phyloP scores from a whole-genome alignment of 441 rosid species.

The Rhodomyrtus psidioides region DNA sequence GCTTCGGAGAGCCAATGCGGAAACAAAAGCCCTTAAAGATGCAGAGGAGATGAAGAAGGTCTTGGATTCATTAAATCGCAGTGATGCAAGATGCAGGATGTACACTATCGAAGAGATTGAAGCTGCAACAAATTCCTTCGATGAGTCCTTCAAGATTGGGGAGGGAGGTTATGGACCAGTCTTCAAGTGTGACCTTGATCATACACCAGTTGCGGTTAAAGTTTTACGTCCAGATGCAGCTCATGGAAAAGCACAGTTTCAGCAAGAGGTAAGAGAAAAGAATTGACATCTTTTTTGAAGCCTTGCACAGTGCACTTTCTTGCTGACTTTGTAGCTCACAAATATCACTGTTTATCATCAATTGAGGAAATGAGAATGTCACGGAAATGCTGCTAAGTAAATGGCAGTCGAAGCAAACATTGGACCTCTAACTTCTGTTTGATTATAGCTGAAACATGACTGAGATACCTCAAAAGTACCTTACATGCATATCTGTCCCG shows the following conservation, averaged over 20 bases:
- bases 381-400: neutral
- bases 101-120: conserved; percentile 3
- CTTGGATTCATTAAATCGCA: neutral
- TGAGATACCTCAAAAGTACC: neutral
- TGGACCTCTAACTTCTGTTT: neutral
- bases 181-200: conserved; percentile 1
- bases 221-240: conserved; percentile 5
- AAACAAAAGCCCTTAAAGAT: neutral
- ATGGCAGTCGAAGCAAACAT: neutral
- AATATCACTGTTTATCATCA: neutral
- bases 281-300: neutral
- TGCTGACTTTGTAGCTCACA: neutral
- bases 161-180: conserved; percentile 12
- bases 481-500: neutral
- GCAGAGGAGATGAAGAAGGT: conserved; percentile 2
- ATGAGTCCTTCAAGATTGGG: neutral
- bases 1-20: neutral
- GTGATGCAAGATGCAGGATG: neutral
- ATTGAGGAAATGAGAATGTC: neutral
- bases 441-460: neutral
- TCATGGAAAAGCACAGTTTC: conserved; percentile 4
- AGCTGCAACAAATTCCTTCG: neutral
- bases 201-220: neutral
- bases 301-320: neutral
- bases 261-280: neutral